Evolutionary conservation across 805 yeast genomes (phyloP), one percentile per base, ranked within the genome.

Genomic region (Martiniozyma abietophila): DNA sequence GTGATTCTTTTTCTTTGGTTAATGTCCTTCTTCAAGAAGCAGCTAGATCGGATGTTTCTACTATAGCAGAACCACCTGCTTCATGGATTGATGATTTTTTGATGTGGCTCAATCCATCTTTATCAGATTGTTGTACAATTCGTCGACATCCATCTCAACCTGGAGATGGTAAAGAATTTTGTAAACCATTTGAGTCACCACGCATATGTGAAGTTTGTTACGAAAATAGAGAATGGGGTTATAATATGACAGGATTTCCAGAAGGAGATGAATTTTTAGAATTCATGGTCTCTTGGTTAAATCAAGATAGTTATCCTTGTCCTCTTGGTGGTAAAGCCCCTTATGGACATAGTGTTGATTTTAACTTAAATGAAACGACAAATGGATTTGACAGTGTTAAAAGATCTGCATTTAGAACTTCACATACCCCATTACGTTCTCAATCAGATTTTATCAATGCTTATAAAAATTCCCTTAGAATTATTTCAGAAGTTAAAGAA

Each of bases 271-370:
- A 64, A 1, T 89, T 89, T 49, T 71, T 81, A 74, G 63, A 62
- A 29, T 84, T 66, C 46, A 79, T 86, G 51, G 56, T 71, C 16
- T 72, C 80, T 27, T 89, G 98, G 98, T 82, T 89, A 18, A 65
- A 74, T 25, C 60, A 84, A 1, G 76, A 75, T 2, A 81, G 94
- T 38, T 92, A 82, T 48, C 84, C 89, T 2, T 89, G 98, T 55
- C 96, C 97, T 1, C 61, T 89, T 18, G 97, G 95, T 4, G 98
- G 98, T 2, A 81, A 82, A 49, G 96, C 96, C 0, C 95, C 96
- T 0, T 89, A 89, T 51, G 67, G 81, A 1, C 57, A 64, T 5
- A 64, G 86, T 1, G 60, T 84, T 8, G 58, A 67, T 2, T 58
- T 65, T 18, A 58, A 60, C 1, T 27, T 28, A 20, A 18, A 29